Conservation (phyloP, 2,329 filamentous ascomycete genomes). For the Colletotrichum lindemuthianum region DNA sequence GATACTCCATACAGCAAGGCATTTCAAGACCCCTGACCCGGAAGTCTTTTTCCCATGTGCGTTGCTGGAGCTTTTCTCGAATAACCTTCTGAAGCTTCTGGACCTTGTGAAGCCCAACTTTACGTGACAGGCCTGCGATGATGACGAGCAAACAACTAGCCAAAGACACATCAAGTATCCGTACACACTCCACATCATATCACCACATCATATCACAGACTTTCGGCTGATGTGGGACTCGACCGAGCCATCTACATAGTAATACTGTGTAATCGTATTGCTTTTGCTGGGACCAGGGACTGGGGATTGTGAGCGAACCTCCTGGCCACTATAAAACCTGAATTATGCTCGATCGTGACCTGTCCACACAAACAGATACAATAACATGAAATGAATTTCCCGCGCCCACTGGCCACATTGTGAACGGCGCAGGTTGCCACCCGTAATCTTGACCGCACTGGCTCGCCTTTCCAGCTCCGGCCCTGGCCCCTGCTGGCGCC, state of each 20-base stretch:
- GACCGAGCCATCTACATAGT: neutral
- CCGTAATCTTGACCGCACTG: conserved; percentile 14
- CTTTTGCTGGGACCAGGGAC: conserved; percentile 6
- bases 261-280: neutral
- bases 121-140: too few species aligned
- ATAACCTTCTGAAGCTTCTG: conserved; percentile 1
- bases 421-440: conserved; percentile 2
- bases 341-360: neutral
- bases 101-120: neutral
- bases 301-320: conserved; percentile 2
- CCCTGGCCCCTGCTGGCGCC: neutral
- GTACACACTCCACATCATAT: too few species aligned
- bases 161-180: too few species aligned
- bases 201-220: neutral
- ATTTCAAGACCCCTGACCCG: conserved; percentile 2
- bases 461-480: neutral
- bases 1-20: neutral
- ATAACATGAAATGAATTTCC: neutral
- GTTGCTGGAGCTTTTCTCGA: conserved; percentile 8
- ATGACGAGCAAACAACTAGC: neutral
- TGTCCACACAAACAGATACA: neutral
- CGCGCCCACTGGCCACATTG: conserved; percentile 4
- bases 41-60: neutral
- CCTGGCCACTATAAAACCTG: conserved; percentile 6
- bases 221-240: neutral